phyloP scores from a whole-genome alignment of 2,329 filamentous ascomycete genomes.

The Zelopaecilomyces penicillatus region DNA sequence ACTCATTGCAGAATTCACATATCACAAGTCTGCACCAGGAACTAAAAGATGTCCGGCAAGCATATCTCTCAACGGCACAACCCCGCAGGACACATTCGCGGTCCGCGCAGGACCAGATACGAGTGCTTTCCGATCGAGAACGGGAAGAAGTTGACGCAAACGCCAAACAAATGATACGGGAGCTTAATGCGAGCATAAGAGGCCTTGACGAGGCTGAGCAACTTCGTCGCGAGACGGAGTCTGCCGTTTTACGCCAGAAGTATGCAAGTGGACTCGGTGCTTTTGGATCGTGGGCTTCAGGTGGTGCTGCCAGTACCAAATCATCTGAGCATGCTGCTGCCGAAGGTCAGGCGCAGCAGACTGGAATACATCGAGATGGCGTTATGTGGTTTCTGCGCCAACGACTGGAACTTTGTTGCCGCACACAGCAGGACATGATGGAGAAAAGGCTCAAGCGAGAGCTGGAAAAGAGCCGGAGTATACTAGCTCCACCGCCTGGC shows the following conservation, averaged over 20 bases:
- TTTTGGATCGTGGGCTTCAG: slow-evolving; percentile 58
- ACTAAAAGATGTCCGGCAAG: slow-evolving; percentile 73
- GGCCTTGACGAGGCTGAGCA: slow-evolving; percentile 75
- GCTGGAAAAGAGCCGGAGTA: slow-evolving; percentile 81
- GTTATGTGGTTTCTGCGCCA: slow-evolving; percentile 76
- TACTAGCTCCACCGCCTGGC: slow-evolving; percentile 39
- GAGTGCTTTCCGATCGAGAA: slow-evolving; percentile 68
- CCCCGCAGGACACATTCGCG: slow-evolving; percentile 49
- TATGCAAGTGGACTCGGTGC: slow-evolving; percentile 56
- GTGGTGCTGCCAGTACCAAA: slow-evolving; percentile 39
- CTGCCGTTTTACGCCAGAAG: slow-evolving; percentile 63
- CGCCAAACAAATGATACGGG: slow-evolving; percentile 75
- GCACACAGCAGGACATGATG: slow-evolving; percentile 84
- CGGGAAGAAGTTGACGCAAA: slow-evolving; percentile 81
- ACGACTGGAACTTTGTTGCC: slow-evolving; percentile 65
- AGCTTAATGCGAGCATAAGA: slow-evolving; percentile 74
- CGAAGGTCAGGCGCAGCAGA: slow-evolving; percentile 59
- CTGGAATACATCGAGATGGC: slow-evolving; percentile 67
- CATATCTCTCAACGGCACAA: slow-evolving; percentile 78
- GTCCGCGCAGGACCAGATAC: slow-evolving; percentile 33
- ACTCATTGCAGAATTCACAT: slow-evolving; percentile 60
- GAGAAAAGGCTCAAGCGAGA: slow-evolving; percentile 77
- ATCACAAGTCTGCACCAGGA: slow-evolving; percentile 73
- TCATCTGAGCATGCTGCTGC: slow-evolving; percentile 61
- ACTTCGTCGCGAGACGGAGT: slow-evolving; percentile 67